phyloP scores from a whole-genome alignment of 306 rosid species.

The Mimosa bimucronata region DNA sequence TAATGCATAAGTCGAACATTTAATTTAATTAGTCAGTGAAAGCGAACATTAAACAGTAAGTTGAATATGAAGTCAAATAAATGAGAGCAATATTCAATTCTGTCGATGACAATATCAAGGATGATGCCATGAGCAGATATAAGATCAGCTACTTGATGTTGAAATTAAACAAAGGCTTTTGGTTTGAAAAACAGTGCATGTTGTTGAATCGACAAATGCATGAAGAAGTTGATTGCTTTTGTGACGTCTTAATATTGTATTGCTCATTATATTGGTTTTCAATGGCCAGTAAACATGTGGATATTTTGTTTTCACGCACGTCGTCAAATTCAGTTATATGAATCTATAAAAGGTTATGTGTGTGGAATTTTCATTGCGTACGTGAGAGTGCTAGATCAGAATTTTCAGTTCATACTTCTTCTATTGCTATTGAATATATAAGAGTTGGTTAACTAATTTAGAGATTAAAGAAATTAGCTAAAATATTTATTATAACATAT shows the following conservation, averaged over 20 bases:
- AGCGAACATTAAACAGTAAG: background rate
- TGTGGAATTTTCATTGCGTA: no score
- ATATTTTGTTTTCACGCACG: background rate
- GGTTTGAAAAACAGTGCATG: background rate
- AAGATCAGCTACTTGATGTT: background rate
- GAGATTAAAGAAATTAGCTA: no score
- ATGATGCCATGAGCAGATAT: background rate
- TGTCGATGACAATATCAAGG: background rate
- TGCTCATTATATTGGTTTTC: background rate
- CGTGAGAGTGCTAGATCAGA: background rate
- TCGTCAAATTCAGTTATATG: background rate
- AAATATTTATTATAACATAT: no score
- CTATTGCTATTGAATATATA: no score
- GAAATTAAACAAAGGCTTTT: background rate
- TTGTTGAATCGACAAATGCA: background rate
- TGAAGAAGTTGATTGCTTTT: background rate
- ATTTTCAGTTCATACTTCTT: background rate
- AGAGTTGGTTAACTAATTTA: no score
- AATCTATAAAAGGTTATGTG: no score
- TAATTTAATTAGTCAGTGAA: background rate
- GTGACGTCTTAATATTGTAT: background rate
- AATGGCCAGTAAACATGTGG: background rate
- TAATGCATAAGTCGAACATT: background rate
- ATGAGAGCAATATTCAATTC: background rate
- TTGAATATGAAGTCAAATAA: background rate